Evolutionary conservation across 2,329 filamentous ascomycete species (phyloP), one percentile per base, ranked within the genome.

Genomic region (Peltaster fructicola): DNA sequence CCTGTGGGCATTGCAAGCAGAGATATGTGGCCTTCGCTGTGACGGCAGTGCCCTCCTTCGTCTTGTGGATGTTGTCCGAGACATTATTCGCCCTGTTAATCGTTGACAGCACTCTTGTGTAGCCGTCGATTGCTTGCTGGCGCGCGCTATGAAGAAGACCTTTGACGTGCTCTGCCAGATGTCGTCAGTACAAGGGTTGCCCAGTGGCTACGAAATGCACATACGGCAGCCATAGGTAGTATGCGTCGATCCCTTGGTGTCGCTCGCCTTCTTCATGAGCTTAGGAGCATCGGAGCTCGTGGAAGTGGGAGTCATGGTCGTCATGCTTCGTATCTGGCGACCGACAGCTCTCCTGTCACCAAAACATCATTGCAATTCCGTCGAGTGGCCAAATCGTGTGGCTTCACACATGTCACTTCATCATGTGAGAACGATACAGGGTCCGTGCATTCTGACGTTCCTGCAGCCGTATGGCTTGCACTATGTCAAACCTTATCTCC

Each of bases 1-100:
- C 77, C 24, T 59, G 63, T 7, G 73, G 68, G 41, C 78, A 85
- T 50, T 80, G 74, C 23, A 80, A 51, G 40, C 74, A 80, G 14
- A 80, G 61, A 43, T 73, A 79, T 25, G 48, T 52, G 4, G 45
- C 39, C 19, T 33, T 32, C 5, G 27, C 35, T n/a, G 35, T 43
- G 11, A 36, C 34, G 17, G 30, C 30, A 9, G 31, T 27, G 2
- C 35, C 36, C 11, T 26, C 29, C 8, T 34, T 22, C 19, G 28
- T 38, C 33, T 74, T 76, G 22, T 71, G 64, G 8, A 70, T 73
- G 63, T 69, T 5, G 69, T 79, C 48, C 76, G 74, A 14, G 65
- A 61, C 23, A 73, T 63, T 43, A 72, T 60, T 25, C 65, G 68
- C 23, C 59, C 81, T 73, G 51, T 74, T 73, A 35, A 84, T 71